Evolutionary conservation across 1,139 yeast species (phyloP).

Genomic region (Casaregolazyma suthepensis): DNA sequence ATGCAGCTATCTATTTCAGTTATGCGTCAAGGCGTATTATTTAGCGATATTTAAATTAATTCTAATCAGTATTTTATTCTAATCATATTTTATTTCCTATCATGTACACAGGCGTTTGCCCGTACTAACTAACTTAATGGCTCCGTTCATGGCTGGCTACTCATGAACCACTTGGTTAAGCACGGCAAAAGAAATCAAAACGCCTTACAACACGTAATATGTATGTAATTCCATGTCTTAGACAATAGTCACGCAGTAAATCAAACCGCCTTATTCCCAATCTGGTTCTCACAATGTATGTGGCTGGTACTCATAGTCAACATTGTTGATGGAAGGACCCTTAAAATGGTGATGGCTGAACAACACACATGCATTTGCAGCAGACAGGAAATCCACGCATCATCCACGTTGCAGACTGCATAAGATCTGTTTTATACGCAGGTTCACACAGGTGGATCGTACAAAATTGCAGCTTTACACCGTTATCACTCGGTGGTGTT

Average conservation of each 20-base stretch:
- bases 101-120: not conserved
- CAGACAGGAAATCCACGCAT: not conserved
- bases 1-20: not conserved
- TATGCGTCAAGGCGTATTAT: not conserved
- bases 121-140: no score
- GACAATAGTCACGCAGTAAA: not conserved
- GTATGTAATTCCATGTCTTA: not conserved
- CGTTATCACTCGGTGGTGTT: not conserved
- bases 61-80: no score
- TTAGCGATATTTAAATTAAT: no score
- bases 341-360: not conserved
- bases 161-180: not conserved
- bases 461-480: not conserved
- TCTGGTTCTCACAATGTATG: not conserved
- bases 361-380: not conserved
- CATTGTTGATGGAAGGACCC: not conserved
- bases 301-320: not conserved
- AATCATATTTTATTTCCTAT: not conserved
- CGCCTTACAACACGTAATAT: not conserved
- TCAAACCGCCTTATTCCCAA: not conserved
- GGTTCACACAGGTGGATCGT: not conserved
- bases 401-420: not conserved
- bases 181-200: not conserved
- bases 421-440: not conserved
- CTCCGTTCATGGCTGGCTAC: not conserved